Base-by-base conservation (phyloP, 108 stramenopile species). In the Nitzschia sp. region DNA sequence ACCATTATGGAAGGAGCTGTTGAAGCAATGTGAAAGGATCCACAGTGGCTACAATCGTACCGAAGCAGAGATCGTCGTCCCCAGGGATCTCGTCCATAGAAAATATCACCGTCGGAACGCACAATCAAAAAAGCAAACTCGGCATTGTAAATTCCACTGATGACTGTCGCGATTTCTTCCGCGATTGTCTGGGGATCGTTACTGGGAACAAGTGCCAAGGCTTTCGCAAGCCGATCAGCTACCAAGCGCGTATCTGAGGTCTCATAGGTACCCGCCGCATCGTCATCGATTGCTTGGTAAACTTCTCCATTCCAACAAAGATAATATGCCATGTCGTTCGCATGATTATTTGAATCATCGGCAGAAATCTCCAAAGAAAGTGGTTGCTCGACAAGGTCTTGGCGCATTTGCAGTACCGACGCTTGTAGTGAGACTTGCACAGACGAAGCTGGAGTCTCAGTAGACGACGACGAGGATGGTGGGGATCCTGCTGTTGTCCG, bases 301-400 rank as follows among this genome's bases (percentile, higher is more conserved):
- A 85, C 77, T 79, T 93, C 91, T 55, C 91, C 91, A 74, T 93
- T 93, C 91, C 91, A 93, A 56, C 85, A 84, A 31, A 93, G 54
- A 34, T 77, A 80, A 28, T 48, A 76, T 31, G 56, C 23, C n/a
- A n/a, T n/a, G n/a, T n/a, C n/a, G n/a, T n/a, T n/a, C n/a, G n/a
- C n/a, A n/a, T n/a, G n/a, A n/a, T n/a, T n/a, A n/a, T n/a, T n/a
- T n/a, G 13, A 15, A 21, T 71, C 16, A 3, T 45, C 47, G 34
- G 13, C 27, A 11, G 23, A 17, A 15, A 59, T 58, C 9, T 44
- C 28, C 26, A 69, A 69, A 41, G 23, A 33, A 8, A 79, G 83
- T 45, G 91, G 91, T 63, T 92, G 91, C 45, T 58, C 34, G 9
- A 61, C 45, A 19, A 81, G 60, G 2, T 57, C 45, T 3, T 57